phyloP scores from a whole-genome alignment of 768 basidiomycete genomes.

The Amanita phalloides region DNA sequence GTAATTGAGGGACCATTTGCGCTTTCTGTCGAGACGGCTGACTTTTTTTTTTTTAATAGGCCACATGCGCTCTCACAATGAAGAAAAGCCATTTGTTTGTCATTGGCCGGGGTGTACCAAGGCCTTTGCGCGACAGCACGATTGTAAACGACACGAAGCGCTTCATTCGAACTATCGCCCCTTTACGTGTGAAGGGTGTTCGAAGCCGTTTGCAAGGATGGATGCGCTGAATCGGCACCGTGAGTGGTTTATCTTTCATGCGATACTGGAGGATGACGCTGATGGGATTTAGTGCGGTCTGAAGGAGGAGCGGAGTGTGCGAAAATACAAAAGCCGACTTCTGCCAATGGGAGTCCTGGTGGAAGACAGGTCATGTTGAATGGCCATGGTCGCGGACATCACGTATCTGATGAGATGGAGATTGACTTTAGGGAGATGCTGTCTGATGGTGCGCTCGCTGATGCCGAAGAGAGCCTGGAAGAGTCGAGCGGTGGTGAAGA shows the following conservation, averaged over 20 bases:
- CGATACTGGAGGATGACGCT: background rate
- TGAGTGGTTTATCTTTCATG: slow-evolving; percentile 30
- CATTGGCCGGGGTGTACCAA: slow-evolving; percentile 93
- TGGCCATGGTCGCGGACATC: background rate
- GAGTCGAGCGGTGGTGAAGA: background rate
- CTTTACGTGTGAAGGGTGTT: slow-evolving; percentile 88
- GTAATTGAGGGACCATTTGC: slow-evolving; percentile 26
- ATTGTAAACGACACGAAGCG: slow-evolving; percentile 94
- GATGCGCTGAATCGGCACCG: slow-evolving; percentile 91
- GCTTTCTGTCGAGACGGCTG: slow-evolving; percentile 2
- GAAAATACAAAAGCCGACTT: slow-evolving; percentile 20
- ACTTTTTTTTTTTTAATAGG: slow-evolving; percentile 28
- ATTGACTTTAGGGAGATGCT: background rate
- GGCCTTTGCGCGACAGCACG: slow-evolving; percentile 90
- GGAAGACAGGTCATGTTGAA: background rate
- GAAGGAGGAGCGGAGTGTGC: slow-evolving; percentile 77
- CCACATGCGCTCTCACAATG: slow-evolving; percentile 91
- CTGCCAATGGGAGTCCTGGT: background rate
- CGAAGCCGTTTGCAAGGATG: slow-evolving; percentile 88
- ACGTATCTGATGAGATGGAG: background rate
- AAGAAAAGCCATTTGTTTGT: slow-evolving; percentile 92
- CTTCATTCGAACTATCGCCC: slow-evolving; percentile 89
- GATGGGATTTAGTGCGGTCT: slow-evolving; percentile 46
- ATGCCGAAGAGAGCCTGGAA: background rate
- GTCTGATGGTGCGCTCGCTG: background rate